Evolutionary conservation across 2,329 filamentous ascomycete species (phyloP), one percentile per base, ranked within the genome.

Genomic region (Phialophora expanda): DNA sequence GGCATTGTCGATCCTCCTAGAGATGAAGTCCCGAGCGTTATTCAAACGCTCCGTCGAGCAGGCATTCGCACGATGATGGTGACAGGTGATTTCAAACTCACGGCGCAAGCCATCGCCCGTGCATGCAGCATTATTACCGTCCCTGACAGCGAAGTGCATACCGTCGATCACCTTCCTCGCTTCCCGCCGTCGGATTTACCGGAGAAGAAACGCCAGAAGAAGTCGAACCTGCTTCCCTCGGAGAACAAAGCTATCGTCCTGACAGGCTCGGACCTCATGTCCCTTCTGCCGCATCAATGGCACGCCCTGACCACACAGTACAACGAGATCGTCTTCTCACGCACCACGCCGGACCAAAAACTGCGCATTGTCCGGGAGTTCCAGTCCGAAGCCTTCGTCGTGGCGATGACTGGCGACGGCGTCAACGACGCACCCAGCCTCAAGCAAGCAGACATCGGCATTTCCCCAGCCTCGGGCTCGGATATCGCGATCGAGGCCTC

Each of bases 41-140:
- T 88, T 30, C 78, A 80, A n/a, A 90, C 85, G 0, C 81, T 92
- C 17, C 85, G 89, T 12, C 82, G 85, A 1, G 90, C 91, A 3
- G 89, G 89, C 1, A 89, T 93, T 61, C 82, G 88, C n/a, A 87
- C 92, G 32, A 89, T 90, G 76, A 93, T 93, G 90, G 90, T 93
- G 0, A 93, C 90, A 1, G 90, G 90, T 9, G 90, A 93, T 73
- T 92, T 90, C 74, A 88, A 88, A 28, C 82, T 92, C 17, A 93
- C 90, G 0, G 90, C 90, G 0, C 83, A 87, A 67, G 88, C 90
- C 1, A 92, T 93, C 67, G 89, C 90, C 0, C 81, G 84, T 2
- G 86, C 92, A 62, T 91, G 89, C 66, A 88, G 90, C 8, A 92
- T 92, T 73, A 83, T 93, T 60, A 89, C 74, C 78, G 1, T 74